A percentile compares a stretch with the other conserved stretches of the same genome.
phyloP scores from a whole-genome alignment of 129 eudicot genomes.

The Flaveria brownii region DNA sequence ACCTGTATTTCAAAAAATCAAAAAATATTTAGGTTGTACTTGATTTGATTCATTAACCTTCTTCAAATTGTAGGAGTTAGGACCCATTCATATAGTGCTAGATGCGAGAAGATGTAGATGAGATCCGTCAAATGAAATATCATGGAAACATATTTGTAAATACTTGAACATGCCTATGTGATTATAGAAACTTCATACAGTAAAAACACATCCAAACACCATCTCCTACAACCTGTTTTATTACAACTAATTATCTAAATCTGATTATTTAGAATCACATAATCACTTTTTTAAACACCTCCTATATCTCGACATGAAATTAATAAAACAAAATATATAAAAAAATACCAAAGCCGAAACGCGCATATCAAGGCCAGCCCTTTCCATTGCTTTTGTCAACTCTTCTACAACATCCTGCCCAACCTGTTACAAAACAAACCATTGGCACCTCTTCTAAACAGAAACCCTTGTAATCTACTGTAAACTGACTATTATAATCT shows the following conservation, averaged over 20 bases:
- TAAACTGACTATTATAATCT: slow-evolving; percentile 1
- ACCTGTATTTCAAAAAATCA: slow-evolving; percentile 47
- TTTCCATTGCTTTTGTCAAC: slow-evolving; percentile 69
- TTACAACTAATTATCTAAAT: background rate
- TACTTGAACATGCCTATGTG: background rate
- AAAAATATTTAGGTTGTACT: background rate
- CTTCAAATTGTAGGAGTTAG: background rate
- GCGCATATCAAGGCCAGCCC: slow-evolving; percentile 68
- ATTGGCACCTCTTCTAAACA: background rate
- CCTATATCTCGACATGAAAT: background rate
- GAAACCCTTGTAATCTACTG: background rate
- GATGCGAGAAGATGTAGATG: background rate
- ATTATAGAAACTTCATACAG: background rate
- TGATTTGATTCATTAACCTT: background rate
- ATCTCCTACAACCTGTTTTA: background rate
- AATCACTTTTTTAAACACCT: background rate
- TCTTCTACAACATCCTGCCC: slow-evolving; percentile 68
- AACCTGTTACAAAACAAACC: slow-evolving; percentile 37
- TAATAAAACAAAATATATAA: background rate
- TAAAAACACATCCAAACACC: background rate
- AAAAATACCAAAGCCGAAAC: slow-evolving; percentile 66
- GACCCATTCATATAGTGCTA: background rate
- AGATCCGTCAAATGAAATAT: background rate
- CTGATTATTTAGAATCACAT: background rate
- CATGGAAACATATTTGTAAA: background rate